Base-by-base conservation (phyloP, 352 stramenopile species). In the Albugo laibachii region DNA sequence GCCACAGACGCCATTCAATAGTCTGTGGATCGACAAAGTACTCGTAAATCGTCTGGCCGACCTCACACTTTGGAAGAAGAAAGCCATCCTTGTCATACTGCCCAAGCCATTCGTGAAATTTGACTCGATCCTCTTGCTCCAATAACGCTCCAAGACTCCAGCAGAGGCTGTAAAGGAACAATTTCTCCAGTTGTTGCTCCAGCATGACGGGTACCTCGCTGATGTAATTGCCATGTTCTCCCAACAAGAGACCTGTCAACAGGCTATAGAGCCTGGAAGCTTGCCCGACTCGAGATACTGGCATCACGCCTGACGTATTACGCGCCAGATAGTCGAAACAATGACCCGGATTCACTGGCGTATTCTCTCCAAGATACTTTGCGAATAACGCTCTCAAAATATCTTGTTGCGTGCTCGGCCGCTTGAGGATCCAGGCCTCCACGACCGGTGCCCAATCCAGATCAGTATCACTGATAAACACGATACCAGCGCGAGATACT, bases 391-490 rank as follows among this genome's bases (percentile, higher is more conserved):
- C 75, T 8, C 75, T 64, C 24, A 98, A 59, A 47, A 97, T 79
- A 5, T 71, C 48, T 49, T 97, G 89, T 16, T 97, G 78, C 6
- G 63, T 66, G 13, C 59, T 53, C 0, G 88, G 77, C 24, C 87
- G 80, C 57, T 95, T 97, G 5, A 76, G 81, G 40, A 98, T 83
- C 94, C 94, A 99, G 2, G 89, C 87, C 55, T 97, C 83, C 13
- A 97, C 83, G 5, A 98, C 87, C 16, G 94, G 94, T 5, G 80
- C 80, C 93, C 93, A 99, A 45, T 98, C 95, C 15, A 99, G 67
- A 59, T 98, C 91, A 0, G 89, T 97, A 36, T 98, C 93, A 50
- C 91, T 97, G 36, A 99, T 96, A 62, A 96, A 98, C 37, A 99
- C 96, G 44, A 99, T 97, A 48, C 94, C 93, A 21, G 89, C 91